Conservation (phyloP, 495 filamentous ascomycete genomes). For the Letharia columbiana region DNA sequence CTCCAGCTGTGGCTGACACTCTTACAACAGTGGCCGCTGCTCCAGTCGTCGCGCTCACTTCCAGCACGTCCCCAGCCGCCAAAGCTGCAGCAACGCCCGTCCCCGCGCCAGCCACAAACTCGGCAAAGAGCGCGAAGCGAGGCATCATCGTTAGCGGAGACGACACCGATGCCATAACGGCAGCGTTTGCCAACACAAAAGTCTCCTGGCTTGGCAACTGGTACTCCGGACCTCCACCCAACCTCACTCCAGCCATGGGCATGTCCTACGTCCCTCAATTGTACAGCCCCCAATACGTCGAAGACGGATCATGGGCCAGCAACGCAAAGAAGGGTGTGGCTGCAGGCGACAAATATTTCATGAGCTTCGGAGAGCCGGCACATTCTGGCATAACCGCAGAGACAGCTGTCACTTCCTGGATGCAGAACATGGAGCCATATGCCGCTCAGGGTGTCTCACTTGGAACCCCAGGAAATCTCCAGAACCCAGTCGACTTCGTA, state of each 20-base stretch:
- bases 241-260: slow-evolving; percentile 6
- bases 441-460: slow-evolving; percentile 19
- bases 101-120: not conserved
- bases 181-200: slow-evolving; percentile 18
- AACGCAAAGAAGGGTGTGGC: slow-evolving; percentile 18
- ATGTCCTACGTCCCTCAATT: slow-evolving; percentile 18
- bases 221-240: slow-evolving; percentile 20
- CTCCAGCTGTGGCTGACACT: not conserved
- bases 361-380: slow-evolving; percentile 21
- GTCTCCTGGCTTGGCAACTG: slow-evolving; percentile 23
- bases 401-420: slow-evolving; percentile 13
- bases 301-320: slow-evolving; percentile 15
- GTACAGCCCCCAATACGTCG: slow-evolving; percentile 16
- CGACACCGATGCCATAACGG: slow-evolving; percentile 1
- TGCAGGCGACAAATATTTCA: slow-evolving; percentile 18
- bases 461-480: slow-evolving; percentile 19
- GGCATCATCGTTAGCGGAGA: slow-evolving; percentile 18
- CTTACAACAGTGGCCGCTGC: not conserved
- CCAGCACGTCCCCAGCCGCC: not conserved
- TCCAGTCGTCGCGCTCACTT: not conserved
- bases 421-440: slow-evolving; percentile 20
- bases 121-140: slow-evolving; percentile 16
- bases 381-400: slow-evolving; percentile 7
- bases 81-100: not conserved
- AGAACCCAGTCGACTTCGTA: slow-evolving; percentile 8